Evolutionary conservation across 75 land plant genomes (phyloP).

Genomic region (Sequoia sempervirens): DNA sequence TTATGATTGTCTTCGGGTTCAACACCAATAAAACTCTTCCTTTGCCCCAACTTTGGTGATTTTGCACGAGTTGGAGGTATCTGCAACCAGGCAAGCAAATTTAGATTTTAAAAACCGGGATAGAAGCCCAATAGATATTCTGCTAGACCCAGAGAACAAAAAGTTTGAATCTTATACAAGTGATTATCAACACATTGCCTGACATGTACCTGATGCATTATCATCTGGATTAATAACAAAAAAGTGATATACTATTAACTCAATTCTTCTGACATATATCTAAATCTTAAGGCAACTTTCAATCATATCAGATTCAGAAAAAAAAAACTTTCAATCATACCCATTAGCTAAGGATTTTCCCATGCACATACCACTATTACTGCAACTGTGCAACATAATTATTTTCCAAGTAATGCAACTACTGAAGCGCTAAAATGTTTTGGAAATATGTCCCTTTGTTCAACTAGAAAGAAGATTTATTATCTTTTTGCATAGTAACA

Average conservation of each 20-base stretch:
- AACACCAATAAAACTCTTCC: not conserved
- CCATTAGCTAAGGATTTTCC: not conserved
- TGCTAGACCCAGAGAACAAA: not conserved
- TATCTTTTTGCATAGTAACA: not conserved
- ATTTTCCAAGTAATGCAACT: not conserved
- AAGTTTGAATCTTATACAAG: not conserved
- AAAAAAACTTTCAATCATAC: not conserved
- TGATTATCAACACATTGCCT: not conserved
- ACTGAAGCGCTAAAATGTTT: not conserved
- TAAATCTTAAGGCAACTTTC: not conserved
- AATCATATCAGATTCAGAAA: not conserved
- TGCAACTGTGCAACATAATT: not conserved
- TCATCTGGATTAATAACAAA: not conserved
- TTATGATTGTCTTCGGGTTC: not conserved
- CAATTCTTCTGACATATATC: not conserved
- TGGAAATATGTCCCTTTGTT: not conserved
- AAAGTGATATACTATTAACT: not conserved
- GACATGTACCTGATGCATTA: not conserved
- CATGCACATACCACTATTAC: not conserved
- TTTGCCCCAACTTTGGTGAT: conserved; percentile 24
- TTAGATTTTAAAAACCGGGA: not conserved
- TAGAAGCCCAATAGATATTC: not conserved
- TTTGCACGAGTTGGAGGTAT: conserved; percentile 24
- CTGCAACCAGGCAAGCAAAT: conserved; percentile 7
- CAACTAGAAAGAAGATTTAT: not conserved